Evolutionary conservation across 2,329 filamentous ascomycete species (phyloP).

Genomic region (Paecilomyces sp.): DNA sequence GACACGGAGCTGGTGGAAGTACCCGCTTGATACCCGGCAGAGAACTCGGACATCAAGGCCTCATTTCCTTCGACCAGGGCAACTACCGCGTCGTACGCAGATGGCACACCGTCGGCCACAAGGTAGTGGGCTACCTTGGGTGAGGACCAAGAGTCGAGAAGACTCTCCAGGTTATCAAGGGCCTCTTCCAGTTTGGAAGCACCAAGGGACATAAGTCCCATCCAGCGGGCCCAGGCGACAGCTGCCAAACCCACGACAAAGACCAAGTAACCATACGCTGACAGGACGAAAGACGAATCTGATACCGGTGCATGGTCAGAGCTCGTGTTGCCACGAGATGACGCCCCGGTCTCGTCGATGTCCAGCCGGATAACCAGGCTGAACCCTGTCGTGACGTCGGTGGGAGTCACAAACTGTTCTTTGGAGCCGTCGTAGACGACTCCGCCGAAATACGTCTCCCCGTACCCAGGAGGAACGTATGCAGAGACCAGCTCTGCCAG

Average conservation of each 20-base stretch:
- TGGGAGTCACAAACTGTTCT: conserved; percentile 1
- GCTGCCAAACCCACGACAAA: conserved; percentile 4
- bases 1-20: conserved; percentile 3
- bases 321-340: neutral
- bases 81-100: conserved; percentile 6
- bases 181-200: conserved; percentile 9
- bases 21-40: neutral
- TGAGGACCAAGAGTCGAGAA: conserved; percentile 2
- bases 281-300: conserved; percentile 2
- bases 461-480: conserved; percentile 3
- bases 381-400: conserved; percentile 1
- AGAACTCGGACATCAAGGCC: neutral
- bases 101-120: conserved; percentile 3
- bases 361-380: conserved; percentile 6
- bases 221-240: conserved; percentile 4
- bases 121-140: conserved; percentile 9
- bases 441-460: conserved; percentile 1
- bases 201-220: conserved; percentile 5
- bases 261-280: neutral
- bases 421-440: conserved; percentile 1
- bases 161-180: neutral
- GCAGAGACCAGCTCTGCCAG: conserved; percentile 6
- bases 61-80: conserved; percentile 4
- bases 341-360: conserved; percentile 4
- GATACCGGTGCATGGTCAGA: conserved; percentile 2